Evolutionary conservation across 148 eudicot genomes (phyloP).

Genomic region (Bassia scoparia): DNA sequence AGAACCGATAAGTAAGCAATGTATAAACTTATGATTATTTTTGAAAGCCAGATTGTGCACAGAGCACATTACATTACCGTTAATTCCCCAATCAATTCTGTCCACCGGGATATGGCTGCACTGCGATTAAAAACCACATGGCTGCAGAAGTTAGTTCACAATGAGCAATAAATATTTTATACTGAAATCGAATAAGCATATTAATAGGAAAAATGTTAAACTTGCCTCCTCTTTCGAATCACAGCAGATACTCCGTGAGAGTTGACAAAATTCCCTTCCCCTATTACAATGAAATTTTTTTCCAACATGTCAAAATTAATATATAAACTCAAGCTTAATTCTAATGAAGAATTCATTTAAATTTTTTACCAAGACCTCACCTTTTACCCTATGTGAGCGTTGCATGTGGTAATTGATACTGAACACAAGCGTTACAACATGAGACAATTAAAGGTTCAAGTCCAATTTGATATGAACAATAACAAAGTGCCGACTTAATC

Average conservation of each 20-base stretch:
- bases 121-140: conserved; percentile 99
- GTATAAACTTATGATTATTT: background rate
- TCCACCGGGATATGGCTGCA: conserved; percentile 99
- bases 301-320: too few relatives aligned
- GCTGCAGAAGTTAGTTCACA: conserved; percentile 40
- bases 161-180: background rate
- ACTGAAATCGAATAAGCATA: conserved; percentile 8
- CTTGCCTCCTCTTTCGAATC: conserved; percentile 86
- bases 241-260: conserved; percentile 99
- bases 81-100: conserved; percentile 98
- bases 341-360: too few relatives aligned
- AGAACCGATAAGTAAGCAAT: too few relatives aligned
- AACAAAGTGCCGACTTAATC: too few relatives aligned
- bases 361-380: too few relatives aligned
- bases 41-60: background rate
- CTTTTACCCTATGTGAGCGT: too few relatives aligned
- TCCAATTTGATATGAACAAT: too few relatives aligned
- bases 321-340: too few relatives aligned
- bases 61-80: conserved; percentile 42
- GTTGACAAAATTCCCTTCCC: conserved; percentile 95
- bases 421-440: too few relatives aligned
- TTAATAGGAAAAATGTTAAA: conserved; percentile 6
- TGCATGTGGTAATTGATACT: too few relatives aligned
- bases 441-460: too few relatives aligned
- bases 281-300: too few relatives aligned